Evolutionary conservation across 2,329 filamentous ascomycete species (phyloP).

Genomic region (Fusarium camptoceras): DNA sequence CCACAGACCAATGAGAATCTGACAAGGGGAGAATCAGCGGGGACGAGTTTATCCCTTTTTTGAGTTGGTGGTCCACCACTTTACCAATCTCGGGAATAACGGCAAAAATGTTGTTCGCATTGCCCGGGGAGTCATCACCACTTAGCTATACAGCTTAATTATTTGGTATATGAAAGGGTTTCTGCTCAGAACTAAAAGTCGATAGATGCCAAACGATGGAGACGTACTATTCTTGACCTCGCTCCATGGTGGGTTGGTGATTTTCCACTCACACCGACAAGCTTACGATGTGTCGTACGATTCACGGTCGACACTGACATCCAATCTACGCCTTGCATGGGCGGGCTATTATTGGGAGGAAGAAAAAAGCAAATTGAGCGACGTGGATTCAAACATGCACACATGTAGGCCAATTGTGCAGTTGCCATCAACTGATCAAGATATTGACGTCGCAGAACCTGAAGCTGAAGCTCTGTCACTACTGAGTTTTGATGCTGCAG

Average conservation of each 20-base stretch:
- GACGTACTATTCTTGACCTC: not conserved
- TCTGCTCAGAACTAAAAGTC: not conserved
- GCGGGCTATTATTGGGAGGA: not conserved
- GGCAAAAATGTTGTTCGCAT: not conserved
- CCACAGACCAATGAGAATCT: conserved; percentile 3
- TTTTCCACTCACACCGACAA: not conserved
- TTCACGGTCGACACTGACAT: not conserved
- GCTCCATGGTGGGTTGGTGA: not conserved
- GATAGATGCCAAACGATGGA: not conserved
- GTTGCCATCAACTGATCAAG: not conserved
- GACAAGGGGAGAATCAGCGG: conserved; percentile 8
- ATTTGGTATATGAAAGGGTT: not conserved
- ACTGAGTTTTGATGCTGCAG: no score
- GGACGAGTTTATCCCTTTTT: conserved; percentile 11
- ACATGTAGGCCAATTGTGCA: not conserved
- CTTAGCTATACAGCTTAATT: not conserved
- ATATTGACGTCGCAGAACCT: not conserved
- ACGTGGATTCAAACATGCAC: not conserved
- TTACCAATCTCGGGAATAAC: conserved; percentile 27
- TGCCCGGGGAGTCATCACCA: not conserved
- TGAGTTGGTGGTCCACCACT: conserved; percentile 1
- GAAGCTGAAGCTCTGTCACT: no score
- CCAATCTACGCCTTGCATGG: not conserved
- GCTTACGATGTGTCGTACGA: not conserved
- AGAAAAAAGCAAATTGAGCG: not conserved